A percentile compares a stretch with the other conserved stretches of the same genome.
phyloP scores from a whole-genome alignment of 2,329 filamentous ascomycete genomes.

The Cladophialophora exuberans region DNA sequence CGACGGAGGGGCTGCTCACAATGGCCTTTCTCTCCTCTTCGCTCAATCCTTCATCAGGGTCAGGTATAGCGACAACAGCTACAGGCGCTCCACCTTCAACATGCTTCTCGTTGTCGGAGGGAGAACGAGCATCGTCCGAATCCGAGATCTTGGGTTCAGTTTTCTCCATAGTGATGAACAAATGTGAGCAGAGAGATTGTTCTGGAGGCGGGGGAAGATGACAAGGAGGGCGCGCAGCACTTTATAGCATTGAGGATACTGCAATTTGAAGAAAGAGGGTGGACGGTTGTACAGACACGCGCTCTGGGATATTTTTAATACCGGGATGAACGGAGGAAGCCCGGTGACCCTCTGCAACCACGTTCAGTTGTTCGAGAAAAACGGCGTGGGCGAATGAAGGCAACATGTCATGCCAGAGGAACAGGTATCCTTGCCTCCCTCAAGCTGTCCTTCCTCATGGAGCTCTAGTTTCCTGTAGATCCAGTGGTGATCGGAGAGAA shows the following conservation, averaged over 20 bases:
- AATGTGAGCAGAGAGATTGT: neutral
- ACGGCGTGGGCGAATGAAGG: neutral
- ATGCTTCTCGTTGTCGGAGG: conserved; percentile 22
- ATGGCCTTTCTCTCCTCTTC: conserved; percentile 64
- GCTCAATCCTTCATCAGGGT: conserved; percentile 67
- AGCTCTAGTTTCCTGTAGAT: conserved; percentile 6
- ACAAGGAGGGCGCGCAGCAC: neutral
- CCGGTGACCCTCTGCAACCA: conserved; percentile 2
- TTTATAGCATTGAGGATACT: neutral
- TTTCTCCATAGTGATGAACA: conserved; percentile 14
- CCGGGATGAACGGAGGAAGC: neutral
- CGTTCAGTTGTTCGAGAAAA: neutral
- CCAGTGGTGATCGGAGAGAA: conserved; percentile 1
- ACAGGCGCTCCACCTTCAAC: conserved; percentile 21
- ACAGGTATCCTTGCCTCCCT: conserved; percentile 9
- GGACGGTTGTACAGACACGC: neutral
- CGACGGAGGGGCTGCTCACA: conserved; percentile 48
- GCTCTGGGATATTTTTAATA: conserved; percentile 8
- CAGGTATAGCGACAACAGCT: conserved; percentile 35
- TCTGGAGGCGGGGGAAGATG: neutral
- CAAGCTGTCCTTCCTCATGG: conserved; percentile 15
- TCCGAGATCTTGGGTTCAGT: conserved; percentile 11
- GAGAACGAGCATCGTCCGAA: conserved; percentile 18
- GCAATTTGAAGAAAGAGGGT: neutral
- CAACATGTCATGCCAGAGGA: conserved; percentile 6